Conservation (phyloP, 2,329 filamentous ascomycete genomes). For the Alternaria ventricosa region DNA sequence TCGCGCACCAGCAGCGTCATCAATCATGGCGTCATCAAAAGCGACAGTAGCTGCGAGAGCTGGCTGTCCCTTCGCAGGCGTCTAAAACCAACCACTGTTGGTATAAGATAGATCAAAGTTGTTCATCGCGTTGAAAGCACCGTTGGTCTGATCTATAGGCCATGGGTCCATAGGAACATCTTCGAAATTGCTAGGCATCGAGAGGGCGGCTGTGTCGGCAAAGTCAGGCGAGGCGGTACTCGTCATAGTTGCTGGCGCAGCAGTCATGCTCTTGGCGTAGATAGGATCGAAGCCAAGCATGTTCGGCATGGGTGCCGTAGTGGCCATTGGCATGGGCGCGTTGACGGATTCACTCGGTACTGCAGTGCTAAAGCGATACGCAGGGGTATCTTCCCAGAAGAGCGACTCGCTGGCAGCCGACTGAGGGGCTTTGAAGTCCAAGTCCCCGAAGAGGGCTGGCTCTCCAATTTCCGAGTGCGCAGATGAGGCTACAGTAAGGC, state of each 20-base stretch:
- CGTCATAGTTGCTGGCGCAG: slow-evolving; percentile 32
- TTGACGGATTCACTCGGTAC: slow-evolving; percentile 29
- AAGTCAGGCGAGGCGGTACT: slow-evolving; percentile 30
- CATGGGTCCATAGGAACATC: slow-evolving; percentile 41
- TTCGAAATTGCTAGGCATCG: slow-evolving; percentile 41
- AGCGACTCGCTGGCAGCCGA: slow-evolving; percentile 42
- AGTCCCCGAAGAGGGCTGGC: slow-evolving; percentile 39
- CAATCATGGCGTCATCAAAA: slow-evolving; percentile 45
- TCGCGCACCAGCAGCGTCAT: slow-evolving; percentile 46
- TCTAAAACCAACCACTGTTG: slow-evolving; percentile 43
- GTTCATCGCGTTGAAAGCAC: slow-evolving; percentile 31
- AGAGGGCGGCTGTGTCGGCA: slow-evolving; percentile 38
- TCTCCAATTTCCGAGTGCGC: slow-evolving; percentile 51
- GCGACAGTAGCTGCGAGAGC: slow-evolving; percentile 18
- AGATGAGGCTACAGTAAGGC: slow-evolving; percentile 50
- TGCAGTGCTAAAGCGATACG: slow-evolving; percentile 39
- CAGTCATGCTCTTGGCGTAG: slow-evolving; percentile 35
- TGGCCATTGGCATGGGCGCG: slow-evolving; percentile 33
- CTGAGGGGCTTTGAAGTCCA: slow-evolving; percentile 41
- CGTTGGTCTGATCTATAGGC: slow-evolving; percentile 38
- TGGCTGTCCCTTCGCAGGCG: slow-evolving; percentile 24
- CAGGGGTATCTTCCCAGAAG: slow-evolving; percentile 48
- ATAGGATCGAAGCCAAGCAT: slow-evolving; percentile 38
- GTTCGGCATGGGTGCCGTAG: slow-evolving; percentile 26
- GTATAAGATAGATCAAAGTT: slow-evolving; percentile 34